Percentiles rank a stretch among this genome's conserved stretches.
These are phyloP conservation scores for Fusarium heterosporum DNA, from an alignment of 2,329 filamentous ascomycete genomes.

Conservation along the genomic window DNA sequence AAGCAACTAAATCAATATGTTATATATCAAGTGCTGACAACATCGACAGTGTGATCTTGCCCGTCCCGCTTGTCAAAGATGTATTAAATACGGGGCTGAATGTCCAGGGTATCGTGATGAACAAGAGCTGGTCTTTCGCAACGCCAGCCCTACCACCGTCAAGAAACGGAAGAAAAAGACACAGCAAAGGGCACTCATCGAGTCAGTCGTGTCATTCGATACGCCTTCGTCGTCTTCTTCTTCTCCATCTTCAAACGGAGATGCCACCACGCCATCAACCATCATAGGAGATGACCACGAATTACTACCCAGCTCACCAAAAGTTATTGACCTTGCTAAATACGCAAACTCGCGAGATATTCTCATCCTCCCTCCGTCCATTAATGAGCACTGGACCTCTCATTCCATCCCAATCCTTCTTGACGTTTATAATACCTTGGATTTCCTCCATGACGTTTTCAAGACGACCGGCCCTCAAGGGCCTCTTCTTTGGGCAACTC, in stretches of 20 bases:
- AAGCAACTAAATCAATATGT: constrained; percentile 4
- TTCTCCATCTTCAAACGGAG: constrained; percentile 16
- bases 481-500: constrained; percentile 55
- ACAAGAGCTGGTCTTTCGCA: constrained; percentile 56
- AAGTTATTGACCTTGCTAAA: constrained; percentile 21
- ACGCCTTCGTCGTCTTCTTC: constrained; percentile 7
- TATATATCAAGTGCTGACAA: constrained; percentile 18
- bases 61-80: constrained; percentile 55
- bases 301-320: constrained; percentile 11
- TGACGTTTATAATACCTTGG: constrained; percentile 52
- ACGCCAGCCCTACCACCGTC: constrained; percentile 46
- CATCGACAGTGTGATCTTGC: constrained; percentile 54
- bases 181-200: constrained; percentile 21
- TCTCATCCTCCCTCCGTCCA: constrained; percentile 32
- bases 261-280: constrained; percentile 20
- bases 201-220: constrained; percentile 18
- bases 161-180: constrained; percentile 50
- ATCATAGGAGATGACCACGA: constrained; percentile 22
- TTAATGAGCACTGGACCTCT: constrained; percentile 54
- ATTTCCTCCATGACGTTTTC: constrained; percentile 52
- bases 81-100: constrained; percentile 55
- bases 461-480: constrained; percentile 45
- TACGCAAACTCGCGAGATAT: constrained; percentile 10
- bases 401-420: constrained; percentile 56
- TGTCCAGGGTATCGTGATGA: constrained; percentile 57